phyloP scores from a whole-genome alignment of 306 rosid species.

The Corylus avellana region DNA sequence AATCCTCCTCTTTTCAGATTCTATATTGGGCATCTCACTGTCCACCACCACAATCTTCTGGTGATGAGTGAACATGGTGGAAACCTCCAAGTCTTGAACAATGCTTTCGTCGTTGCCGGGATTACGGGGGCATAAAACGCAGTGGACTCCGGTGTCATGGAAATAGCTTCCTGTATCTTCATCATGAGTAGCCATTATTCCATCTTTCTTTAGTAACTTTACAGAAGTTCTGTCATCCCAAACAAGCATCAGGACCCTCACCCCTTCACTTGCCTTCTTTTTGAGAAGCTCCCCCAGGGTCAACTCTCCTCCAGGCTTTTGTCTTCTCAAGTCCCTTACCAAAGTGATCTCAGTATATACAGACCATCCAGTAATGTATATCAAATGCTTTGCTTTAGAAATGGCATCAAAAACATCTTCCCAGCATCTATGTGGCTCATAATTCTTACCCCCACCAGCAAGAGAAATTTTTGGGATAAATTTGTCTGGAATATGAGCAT shows the following conservation, averaged over 20 bases:
- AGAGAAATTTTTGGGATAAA: conserved; percentile 37
- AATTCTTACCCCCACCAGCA: conserved; percentile 20
- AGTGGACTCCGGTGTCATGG: conserved; percentile 34
- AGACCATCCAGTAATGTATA: conserved; percentile 28
- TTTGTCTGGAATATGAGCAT: conserved; percentile 45
- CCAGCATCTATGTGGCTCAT: conserved; percentile 44
- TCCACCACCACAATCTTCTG: conserved; percentile 53
- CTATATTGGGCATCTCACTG: conserved; percentile 16
- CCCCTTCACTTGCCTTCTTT: conserved; percentile 50
- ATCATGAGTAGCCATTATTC: conserved; percentile 55
- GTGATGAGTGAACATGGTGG: conserved; percentile 54
- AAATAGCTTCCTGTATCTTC: conserved; percentile 45
- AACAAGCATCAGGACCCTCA: conserved; percentile 44
- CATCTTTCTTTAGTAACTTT: conserved; percentile 42
- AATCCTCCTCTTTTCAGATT: conserved; percentile 33
- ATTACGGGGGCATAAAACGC: conserved; percentile 44
- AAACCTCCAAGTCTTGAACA: conserved; percentile 30
- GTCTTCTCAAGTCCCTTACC: conserved; percentile 32
- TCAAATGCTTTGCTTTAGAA: conserved; percentile 39
- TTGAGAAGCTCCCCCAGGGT: conserved; percentile 48
- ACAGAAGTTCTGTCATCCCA: conserved; percentile 26
- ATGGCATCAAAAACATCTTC: conserved; percentile 52
- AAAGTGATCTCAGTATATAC: conserved; percentile 31
- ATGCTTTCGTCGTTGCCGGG: conserved; percentile 37
- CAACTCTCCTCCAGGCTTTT: conserved; percentile 32